A percentile compares a stretch with the other conserved stretches of the same genome.
phyloP scores from a whole-genome alignment of 2,329 filamentous ascomycete species.

The Diaporthe sp. region DNA sequence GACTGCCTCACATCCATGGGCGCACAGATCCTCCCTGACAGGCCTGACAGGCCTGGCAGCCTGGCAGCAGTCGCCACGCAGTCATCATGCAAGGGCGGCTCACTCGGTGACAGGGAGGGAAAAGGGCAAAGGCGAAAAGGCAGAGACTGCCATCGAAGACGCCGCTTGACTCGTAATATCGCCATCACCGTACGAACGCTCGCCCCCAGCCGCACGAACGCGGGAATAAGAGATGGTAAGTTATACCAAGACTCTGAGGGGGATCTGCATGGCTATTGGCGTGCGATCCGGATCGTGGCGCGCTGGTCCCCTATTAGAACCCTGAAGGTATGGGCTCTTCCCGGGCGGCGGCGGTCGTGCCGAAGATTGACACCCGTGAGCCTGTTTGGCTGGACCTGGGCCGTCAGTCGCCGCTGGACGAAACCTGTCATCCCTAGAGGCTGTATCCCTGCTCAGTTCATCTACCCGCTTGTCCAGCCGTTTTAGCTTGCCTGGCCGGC shows the following conservation, averaged over 20 bases:
- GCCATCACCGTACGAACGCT: slow-evolving; percentile 19
- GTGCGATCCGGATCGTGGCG: not conserved
- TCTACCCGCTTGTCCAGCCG: slow-evolving; percentile 21
- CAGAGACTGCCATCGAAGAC: slow-evolving; percentile 3
- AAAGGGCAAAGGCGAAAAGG: not conserved
- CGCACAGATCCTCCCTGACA: not conserved
- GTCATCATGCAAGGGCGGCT: slow-evolving; percentile 25
- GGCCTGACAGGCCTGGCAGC: not conserved
- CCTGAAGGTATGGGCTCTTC: slow-evolving; percentile 14
- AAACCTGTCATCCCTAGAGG: slow-evolving; percentile 18
- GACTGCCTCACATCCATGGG: not conserved
- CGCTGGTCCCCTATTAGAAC: not conserved
- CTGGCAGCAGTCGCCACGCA: slow-evolving; percentile 25
- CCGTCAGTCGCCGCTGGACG: slow-evolving; percentile 4
- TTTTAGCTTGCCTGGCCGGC: slow-evolving; percentile 5
- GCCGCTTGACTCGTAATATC: slow-evolving; percentile 25
- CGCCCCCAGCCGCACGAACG: not conserved
- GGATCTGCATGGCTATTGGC: not conserved
- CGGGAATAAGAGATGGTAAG: not conserved
- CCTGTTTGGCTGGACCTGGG: slow-evolving; percentile 6
- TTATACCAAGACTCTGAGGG: not conserved
- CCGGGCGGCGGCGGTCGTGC: slow-evolving; percentile 24
- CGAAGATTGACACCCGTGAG: slow-evolving; percentile 12
- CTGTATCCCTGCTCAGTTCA: slow-evolving; percentile 13
- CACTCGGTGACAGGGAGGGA: slow-evolving; percentile 9